Evolutionary conservation across 768 basidiomycete species (phyloP).

Genomic region (Tricholoma sp.): DNA sequence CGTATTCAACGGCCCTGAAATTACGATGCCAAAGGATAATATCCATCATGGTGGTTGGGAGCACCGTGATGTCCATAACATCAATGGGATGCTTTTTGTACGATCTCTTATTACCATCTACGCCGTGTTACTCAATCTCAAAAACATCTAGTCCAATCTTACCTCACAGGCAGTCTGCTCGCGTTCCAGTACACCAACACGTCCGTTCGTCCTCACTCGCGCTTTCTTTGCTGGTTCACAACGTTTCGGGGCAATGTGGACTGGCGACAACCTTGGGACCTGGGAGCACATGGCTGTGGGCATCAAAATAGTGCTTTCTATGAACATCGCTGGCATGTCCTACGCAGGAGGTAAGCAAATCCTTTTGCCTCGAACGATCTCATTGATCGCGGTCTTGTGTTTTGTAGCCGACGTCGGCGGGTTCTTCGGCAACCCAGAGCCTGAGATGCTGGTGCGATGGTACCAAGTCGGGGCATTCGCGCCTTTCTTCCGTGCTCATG

Average conservation of each 20-base stretch:
- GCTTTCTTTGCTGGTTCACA: constrained; percentile 96
- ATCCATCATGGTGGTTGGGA: constrained; percentile 96
- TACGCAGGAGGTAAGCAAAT: constrained; percentile 79
- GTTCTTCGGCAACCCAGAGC: constrained; percentile 95
- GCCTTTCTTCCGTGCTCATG: constrained; percentile 98
- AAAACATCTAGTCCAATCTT: constrained; percentile 61
- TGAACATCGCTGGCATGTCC: constrained; percentile 85
- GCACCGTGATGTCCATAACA: constrained; percentile 94
- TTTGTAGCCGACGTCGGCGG: constrained; percentile 90
- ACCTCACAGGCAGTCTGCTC: constrained; percentile 76
- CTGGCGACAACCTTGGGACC: constrained; percentile 94
- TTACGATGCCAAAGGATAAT: constrained; percentile 61
- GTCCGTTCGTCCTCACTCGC: constrained; percentile 95
- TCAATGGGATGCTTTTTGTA: constrained; percentile 94
- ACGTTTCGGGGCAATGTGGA: constrained; percentile 97
- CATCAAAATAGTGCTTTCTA: constrained; percentile 88
- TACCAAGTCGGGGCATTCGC: constrained; percentile 94
- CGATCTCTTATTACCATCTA: constrained; percentile 19
- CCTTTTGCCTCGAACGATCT: not conserved
- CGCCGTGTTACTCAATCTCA: not conserved
- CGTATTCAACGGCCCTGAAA: constrained; percentile 99
- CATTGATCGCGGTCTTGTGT: constrained; percentile 1
- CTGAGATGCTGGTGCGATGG: constrained; percentile 96
- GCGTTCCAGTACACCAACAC: constrained; percentile 68
- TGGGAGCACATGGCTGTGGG: constrained; percentile 98